Evolutionary conservation across 2,329 filamentous ascomycete species (phyloP).

Genomic region (Xylaria hypoxylon): DNA sequence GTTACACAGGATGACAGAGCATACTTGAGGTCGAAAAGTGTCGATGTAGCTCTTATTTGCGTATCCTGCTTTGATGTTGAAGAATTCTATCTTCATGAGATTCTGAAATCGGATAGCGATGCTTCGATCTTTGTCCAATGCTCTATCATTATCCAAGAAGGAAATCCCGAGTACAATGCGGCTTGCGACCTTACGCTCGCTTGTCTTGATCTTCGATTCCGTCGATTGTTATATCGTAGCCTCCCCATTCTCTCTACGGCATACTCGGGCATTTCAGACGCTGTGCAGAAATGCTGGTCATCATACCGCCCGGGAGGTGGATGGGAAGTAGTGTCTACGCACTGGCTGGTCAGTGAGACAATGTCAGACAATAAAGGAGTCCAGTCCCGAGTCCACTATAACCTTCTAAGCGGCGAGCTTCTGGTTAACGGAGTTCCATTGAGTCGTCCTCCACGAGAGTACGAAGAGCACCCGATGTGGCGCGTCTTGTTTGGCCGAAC

Average conservation of each 20-base stretch:
- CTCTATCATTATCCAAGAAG: constrained; percentile 33
- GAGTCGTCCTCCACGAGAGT: constrained; percentile 59
- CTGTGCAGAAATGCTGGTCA: constrained; percentile 29
- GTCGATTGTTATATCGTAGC: constrained; percentile 26
- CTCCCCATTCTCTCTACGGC: constrained; percentile 10
- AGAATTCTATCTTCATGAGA: not conserved
- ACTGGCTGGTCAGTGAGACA: constrained; percentile 27
- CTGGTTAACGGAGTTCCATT: constrained; percentile 64
- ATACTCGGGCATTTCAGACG: constrained; percentile 28
- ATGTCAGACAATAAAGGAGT: no score
- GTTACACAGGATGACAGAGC: constrained; percentile 1
- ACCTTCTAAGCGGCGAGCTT: constrained; percentile 63
- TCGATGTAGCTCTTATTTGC: constrained; percentile 30
- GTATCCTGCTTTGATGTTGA: constrained; percentile 29
- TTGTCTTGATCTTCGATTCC: constrained; percentile 29
- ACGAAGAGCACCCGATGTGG: constrained; percentile 57
- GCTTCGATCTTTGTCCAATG: constrained; percentile 32
- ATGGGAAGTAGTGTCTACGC: constrained; percentile 22
- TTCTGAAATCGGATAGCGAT: constrained; percentile 7
- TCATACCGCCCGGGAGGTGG: constrained; percentile 6
- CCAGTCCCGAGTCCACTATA: constrained; percentile 60
- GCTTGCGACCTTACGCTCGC: constrained; percentile 17
- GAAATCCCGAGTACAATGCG: not conserved
- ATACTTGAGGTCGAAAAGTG: constrained; percentile 24
- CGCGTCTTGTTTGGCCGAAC: constrained; percentile 57